phyloP scores from a whole-genome alignment of 768 basidiomycete genomes.

The Trametes cubensis region DNA sequence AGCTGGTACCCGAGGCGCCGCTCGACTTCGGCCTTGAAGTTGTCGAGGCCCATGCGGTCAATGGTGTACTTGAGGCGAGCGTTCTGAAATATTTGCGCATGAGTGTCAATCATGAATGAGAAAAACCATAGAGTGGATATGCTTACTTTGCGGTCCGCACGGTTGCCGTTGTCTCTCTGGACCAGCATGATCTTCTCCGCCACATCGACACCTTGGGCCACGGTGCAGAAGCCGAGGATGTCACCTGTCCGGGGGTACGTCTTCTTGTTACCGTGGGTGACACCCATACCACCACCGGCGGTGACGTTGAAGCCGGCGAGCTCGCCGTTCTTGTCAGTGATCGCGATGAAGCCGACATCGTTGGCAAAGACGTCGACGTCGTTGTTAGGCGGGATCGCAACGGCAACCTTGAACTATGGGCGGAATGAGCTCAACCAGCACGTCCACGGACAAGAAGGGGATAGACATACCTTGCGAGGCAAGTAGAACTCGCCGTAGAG shows the following conservation, averaged over 20 bases:
- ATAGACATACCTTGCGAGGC: constrained; percentile 76
- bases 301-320: constrained; percentile 93
- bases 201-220: constrained; percentile 80
- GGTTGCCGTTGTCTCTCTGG: constrained; percentile 95
- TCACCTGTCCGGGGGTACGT: constrained; percentile 92
- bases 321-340: constrained; percentile 73
- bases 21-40: constrained; percentile 90
- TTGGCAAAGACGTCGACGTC: constrained; percentile 96
- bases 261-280: constrained; percentile 98
- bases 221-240: constrained; percentile 90
- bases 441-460: not conserved
- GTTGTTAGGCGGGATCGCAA: constrained; percentile 95
- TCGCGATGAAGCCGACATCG: constrained; percentile 96
- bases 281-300: constrained; percentile 98
- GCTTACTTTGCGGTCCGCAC: constrained; percentile 59
- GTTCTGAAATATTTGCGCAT: constrained; percentile 46
- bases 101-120: constrained; percentile 12
- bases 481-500: constrained; percentile 98
- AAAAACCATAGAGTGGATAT: constrained; percentile 31
- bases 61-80: constrained; percentile 96
- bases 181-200: constrained; percentile 94
- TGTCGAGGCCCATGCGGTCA: constrained; percentile 89
- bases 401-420: constrained; percentile 90
- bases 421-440: constrained; percentile 8
- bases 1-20: constrained; percentile 80